Evolutionary conservation across 1,284 basidiomycete genomes (phyloP).

Genomic region (Volvariella volvacea): DNA sequence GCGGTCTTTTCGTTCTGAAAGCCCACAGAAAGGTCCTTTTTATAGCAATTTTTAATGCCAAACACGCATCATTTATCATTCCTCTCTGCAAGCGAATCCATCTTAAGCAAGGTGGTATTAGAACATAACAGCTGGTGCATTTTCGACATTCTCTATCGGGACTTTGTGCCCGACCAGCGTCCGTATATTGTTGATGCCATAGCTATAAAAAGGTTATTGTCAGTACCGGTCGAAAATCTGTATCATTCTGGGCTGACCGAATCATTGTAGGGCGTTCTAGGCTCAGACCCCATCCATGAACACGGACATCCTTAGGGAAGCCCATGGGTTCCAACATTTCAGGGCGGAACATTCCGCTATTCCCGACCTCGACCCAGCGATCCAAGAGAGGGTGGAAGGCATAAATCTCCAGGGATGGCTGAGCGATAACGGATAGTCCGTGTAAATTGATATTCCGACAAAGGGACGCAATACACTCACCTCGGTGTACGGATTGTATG

Average conservation of each 20-base stretch:
- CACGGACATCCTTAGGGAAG: constrained; percentile 93
- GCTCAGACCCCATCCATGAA: constrained; percentile 95
- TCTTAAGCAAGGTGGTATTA: constrained; percentile 24
- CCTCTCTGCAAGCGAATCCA: background rate
- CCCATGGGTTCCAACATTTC: constrained; percentile 99
- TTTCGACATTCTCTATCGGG: constrained; percentile 83
- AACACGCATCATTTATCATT: background rate
- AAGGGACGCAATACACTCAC: constrained; percentile 30
- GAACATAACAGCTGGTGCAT: constrained; percentile 86
- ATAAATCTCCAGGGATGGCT: constrained; percentile 99
- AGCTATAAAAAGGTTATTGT: constrained; percentile 33
- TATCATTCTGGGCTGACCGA: constrained; percentile 46
- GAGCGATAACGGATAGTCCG: constrained; percentile 5
- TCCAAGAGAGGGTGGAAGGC: constrained; percentile 93
- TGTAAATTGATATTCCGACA: no score
- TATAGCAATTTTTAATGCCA: constrained; percentile 1
- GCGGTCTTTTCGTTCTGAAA: constrained; percentile 74
- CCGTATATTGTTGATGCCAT: constrained; percentile 92
- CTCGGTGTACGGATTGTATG: constrained; percentile 96
- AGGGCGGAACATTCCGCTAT: constrained; percentile 98
- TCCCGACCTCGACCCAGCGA: constrained; percentile 95
- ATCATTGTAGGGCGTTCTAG: constrained; percentile 99
- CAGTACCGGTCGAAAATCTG: constrained; percentile 5
- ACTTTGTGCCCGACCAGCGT: constrained; percentile 98
- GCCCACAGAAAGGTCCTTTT: background rate